Conservation (phyloP, 345 rosid species). For the Pugionium dolabratum region DNA sequence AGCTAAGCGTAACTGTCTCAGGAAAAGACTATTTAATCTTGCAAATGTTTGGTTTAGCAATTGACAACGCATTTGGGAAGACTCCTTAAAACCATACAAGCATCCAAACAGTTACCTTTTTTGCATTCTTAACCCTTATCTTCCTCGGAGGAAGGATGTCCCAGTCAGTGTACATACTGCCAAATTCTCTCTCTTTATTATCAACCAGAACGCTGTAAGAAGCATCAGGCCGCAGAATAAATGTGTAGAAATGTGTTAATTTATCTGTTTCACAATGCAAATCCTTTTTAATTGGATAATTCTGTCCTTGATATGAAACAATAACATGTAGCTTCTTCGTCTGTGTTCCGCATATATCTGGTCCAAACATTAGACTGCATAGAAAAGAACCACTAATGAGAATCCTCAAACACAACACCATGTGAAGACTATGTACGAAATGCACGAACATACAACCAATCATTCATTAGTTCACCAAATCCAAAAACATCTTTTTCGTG, state of each 20-base stretch:
- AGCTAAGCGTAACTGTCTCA: constrained; percentile 11
- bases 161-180: constrained; percentile 94
- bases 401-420: constrained; percentile 6
- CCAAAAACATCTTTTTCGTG: background rate
- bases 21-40: background rate
- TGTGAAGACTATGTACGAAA: background rate
- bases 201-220: constrained; percentile 79
- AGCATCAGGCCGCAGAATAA: constrained; percentile 91
- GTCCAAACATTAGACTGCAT: constrained; percentile 96
- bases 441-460: background rate
- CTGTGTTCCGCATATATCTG: constrained; percentile 92
- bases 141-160: constrained; percentile 91
- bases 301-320: constrained; percentile 91
- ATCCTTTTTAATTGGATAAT: constrained; percentile 85
- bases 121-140: constrained; percentile 72
- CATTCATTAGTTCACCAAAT: constrained; percentile 8
- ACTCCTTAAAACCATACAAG: constrained; percentile 6
- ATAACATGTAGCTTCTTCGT: constrained; percentile 88
- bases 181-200: constrained; percentile 82
- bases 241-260: constrained; percentile 88
- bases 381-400: constrained; percentile 16
- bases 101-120: constrained; percentile 55
- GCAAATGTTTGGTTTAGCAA: constrained; percentile 7
- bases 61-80: constrained; percentile 1
- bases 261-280: constrained; percentile 95